Evolutionary conservation across 768 basidiomycete genomes (phyloP), one percentile per base, ranked within the genome.

Genomic region (Mycena epipterygia): DNA sequence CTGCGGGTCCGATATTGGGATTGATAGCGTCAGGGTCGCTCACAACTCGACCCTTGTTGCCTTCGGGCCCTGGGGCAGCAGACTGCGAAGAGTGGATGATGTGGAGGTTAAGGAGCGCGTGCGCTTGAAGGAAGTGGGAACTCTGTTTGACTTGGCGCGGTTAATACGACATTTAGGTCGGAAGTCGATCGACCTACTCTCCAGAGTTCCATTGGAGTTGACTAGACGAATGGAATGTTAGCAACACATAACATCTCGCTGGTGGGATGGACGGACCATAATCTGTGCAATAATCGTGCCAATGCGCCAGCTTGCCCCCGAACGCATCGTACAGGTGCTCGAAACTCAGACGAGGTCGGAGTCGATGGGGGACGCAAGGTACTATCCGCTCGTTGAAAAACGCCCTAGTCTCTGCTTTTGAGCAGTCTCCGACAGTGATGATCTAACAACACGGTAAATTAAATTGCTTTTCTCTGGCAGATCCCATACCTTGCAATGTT

Each of bases 51-150:
- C 80, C 62, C 80, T 77, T 73, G 67, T 79, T 80, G 58, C 80
- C 75, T 67, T 78, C 74, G 44, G 29, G 76, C 74, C 74, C 75
- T 25, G 78, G 78, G 4, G 81, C 79, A 0, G 86, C 77, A 0
- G 89, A 81, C 76, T 94, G 92, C 2, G 91, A 91, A 2, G 93
- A 91, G 74, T 95, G 94, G 60, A 96, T 93, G 78, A 96, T 92
- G 77, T 96, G 95, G 17, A 96, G 87, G 73, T 96, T 95, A 64
- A 96, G 87, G 1, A 94, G 83, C 0, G 93, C 86, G 67, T 95
- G 93, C 0, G 95, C 95, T 81, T 95, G 95, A 27, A 95, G 87
- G 82, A 94, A 95, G 76, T 93, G 92, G 0, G 93, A 93, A 67
- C 91, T 90, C 74, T 93, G 91, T 74, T 90, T 90, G 78, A 94